A percentile compares a stretch with the other conserved stretches of the same genome.
These are phyloP conservation scores for Onygena corvina DNA, from an alignment of 2,329 filamentous ascomycete genomes.

Conservation along the genomic window DNA sequence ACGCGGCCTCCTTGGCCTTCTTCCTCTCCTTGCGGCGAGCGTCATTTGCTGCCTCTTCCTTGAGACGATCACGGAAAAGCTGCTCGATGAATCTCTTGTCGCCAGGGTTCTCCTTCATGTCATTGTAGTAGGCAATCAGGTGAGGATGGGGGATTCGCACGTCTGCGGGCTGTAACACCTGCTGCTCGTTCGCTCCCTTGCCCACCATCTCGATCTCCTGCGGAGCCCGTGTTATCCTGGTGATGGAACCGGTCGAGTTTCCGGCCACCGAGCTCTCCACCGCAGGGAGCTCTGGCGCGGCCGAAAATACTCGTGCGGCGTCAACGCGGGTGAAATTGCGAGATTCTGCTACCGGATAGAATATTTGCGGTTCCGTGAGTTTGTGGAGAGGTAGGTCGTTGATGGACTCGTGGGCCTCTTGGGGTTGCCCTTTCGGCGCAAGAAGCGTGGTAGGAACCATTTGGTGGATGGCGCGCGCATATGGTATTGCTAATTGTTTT, in stretches of 20 bases:
- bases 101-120: conserved; percentile 28
- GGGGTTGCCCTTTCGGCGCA: conserved; percentile 26
- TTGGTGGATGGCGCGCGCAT: conserved; percentile 58
- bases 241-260: conserved; percentile 26
- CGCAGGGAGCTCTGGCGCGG: conserved; percentile 28
- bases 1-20: conserved; percentile 34
- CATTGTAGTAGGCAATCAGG: conserved; percentile 40
- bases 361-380: conserved; percentile 44
- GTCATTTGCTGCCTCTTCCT: conserved; percentile 29
- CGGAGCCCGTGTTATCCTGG: conserved; percentile 22
- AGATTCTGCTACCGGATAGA: conserved; percentile 53
- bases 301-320: conserved; percentile 49
- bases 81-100: conserved; percentile 25
- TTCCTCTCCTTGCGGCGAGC: conserved; percentile 30
- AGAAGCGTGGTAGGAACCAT: conserved; percentile 66
- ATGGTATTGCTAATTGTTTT: conserved; percentile 63
- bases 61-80: conserved; percentile 36
- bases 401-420: conserved; percentile 46
- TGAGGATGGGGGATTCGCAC: conserved; percentile 53
- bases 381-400: conserved; percentile 52
- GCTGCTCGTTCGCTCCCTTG: conserved; percentile 33
- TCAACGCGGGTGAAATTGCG: conserved; percentile 54
- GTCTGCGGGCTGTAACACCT: conserved; percentile 49
- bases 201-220: conserved; percentile 32
- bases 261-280: conserved; percentile 20